These are phyloP conservation scores for Tuctoria greenei DNA, from an alignment of 176 grass and related monocot species.

Conservation along the genomic window DNA sequence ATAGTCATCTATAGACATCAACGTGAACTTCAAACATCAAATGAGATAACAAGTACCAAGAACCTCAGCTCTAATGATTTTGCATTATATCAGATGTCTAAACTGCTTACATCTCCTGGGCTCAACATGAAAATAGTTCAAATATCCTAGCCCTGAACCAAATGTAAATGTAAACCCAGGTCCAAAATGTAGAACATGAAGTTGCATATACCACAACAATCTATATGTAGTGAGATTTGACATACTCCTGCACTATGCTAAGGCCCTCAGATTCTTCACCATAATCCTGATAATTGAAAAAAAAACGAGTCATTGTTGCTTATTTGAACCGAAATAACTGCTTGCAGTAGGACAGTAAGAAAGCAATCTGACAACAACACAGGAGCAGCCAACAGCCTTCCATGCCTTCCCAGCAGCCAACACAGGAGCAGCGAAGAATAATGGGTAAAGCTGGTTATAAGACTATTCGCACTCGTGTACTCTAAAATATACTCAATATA, in stretches of 20 bases:
- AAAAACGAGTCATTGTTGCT: neutral
- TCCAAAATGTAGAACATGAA: neutral
- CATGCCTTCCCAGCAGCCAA: constrained; percentile 92
- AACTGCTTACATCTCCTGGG: constrained; percentile 4
- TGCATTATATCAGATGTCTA: constrained; percentile 24
- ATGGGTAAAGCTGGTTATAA: neutral
- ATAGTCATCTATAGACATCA: neutral
- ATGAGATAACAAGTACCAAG: neutral
- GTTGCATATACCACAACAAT: neutral
- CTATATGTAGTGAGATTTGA: constrained; percentile 57
- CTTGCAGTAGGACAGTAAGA: neutral
- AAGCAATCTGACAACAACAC: constrained; percentile 53
- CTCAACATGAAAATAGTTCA: constrained; percentile 20
- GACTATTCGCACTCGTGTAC: too few relatives aligned
- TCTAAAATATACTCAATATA: too few relatives aligned
- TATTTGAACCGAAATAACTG: neutral
- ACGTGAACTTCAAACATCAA: neutral
- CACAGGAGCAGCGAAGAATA: constrained; percentile 50
- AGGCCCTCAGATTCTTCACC: constrained; percentile 85
- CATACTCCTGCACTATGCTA: constrained; percentile 84
- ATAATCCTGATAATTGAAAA: constrained; percentile 50
- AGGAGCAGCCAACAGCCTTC: constrained; percentile 83
- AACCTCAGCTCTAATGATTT: constrained; percentile 7
- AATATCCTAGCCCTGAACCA: constrained; percentile 17
- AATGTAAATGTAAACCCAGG: constrained; percentile 12